phyloP scores from a whole-genome alignment of 2,329 filamentous ascomycete species.

The Nannizzia gypsea region DNA sequence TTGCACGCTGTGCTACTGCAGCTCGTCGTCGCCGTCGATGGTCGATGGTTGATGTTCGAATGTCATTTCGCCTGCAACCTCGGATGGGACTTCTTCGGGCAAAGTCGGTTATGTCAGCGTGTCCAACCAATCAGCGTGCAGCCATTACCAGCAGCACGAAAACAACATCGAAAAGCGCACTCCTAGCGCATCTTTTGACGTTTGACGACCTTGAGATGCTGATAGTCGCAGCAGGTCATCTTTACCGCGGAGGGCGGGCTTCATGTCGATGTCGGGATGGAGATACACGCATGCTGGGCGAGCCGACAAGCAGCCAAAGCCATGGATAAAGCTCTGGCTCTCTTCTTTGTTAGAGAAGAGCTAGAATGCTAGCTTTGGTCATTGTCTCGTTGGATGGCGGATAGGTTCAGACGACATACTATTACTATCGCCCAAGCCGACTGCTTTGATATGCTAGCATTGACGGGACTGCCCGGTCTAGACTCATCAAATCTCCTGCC shows the following conservation, averaged over 20 bases:
- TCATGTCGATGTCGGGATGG: no score
- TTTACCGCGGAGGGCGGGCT: no score
- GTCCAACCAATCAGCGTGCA: constrained; percentile 12
- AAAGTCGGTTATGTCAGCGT: constrained; percentile 15
- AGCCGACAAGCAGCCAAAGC: no score
- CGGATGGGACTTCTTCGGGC: constrained; percentile 10
- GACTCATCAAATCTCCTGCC: not conserved
- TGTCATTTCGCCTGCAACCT: constrained; percentile 10
- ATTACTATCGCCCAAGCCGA: not conserved
- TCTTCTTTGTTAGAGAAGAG: no score
- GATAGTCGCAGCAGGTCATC: no score
- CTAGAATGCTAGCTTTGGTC: no score
- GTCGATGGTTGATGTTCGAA: constrained; percentile 2
- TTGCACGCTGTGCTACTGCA: not conserved
- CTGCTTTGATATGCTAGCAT: not conserved
- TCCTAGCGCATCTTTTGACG: not conserved
- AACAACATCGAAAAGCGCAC: not conserved
- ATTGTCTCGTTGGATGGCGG: no score
- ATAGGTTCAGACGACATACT: no score
- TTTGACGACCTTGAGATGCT: no score
- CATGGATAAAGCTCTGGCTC: no score
- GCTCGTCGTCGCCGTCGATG: not conserved
- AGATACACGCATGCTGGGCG: no score
- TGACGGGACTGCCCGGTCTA: not conserved
- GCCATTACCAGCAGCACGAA: constrained; percentile 11